Base-by-base conservation (phyloP, 2,329 filamentous ascomycete species). In the Cercospora nicotianae region DNA sequence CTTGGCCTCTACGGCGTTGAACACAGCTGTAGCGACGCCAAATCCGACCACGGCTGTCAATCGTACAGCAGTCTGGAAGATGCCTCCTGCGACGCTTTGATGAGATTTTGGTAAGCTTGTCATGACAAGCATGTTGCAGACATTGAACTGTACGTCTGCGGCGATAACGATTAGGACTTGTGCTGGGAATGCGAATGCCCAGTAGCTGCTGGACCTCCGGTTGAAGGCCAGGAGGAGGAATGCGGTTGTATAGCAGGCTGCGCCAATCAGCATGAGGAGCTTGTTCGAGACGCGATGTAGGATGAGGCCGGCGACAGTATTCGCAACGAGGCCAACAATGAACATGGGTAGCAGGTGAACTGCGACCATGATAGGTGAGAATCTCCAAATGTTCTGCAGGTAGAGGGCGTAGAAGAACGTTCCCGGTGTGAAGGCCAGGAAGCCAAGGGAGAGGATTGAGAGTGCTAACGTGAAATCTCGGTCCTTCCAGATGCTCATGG, bases 71-170 rank as follows among this genome's bases (percentile, higher is more conserved):
- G 64, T 66, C 18, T 66, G 64, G 16, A 66, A 58, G 8, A 66
- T 66, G 10, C 64, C 64, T 18, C 64, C 64, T 3, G 64, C 64
- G 16, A 66, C 51, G 33, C 64, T 66, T 23, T 66, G 64, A 10
- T 66, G 64, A 18, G 57, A 61, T 31, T 61, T 33, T 13, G 64
- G 64, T 9, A 66, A 23, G 39, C 64, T 61, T n/a, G 64, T 66
- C 64, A 66, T 66, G 42, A 60, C 59, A 9, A 66, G 64, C 57
- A 66, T 60, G n/a, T 60, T 66, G 36, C 64, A 66, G 18, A 66
- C 64, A 13, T 66, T 66, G 58, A 66, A 60, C 20, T 66, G 64
- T 4, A 66, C 31, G 12, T 66, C 64, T 20, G 59, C 64, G n/a
- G 64, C 64, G 9, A 62, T 42, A 28, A 62, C 60, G 20, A 66